Base-by-base conservation (phyloP, 805 yeast species). In the Lipomyces oligophaga region DNA sequence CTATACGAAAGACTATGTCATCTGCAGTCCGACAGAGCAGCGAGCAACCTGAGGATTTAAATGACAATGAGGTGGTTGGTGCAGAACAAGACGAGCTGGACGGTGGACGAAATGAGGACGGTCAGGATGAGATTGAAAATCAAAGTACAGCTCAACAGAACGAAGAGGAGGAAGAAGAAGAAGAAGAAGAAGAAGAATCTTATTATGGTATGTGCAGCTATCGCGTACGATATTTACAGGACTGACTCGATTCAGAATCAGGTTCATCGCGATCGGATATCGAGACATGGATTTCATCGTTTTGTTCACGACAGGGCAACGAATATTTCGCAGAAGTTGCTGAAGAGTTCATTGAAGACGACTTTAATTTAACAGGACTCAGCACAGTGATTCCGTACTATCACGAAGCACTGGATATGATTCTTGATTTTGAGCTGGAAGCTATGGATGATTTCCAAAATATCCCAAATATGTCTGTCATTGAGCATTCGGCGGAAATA, bases 301-400 rank as follows among this genome's bases (percentile, higher is more conserved):
- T 81, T 65, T 84, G 94, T 62, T 76, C 83, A 38, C 70, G 79
- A 58, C 83, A 81, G 60, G 90, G 90, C 20, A 90, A 85, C 63
- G 94, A 93, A 62, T 90, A 81, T 64, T 88, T 88, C 65, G 95
- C 89, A 35, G 94, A 89, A 58, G 96, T 93, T 4, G 76, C 88
- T 1, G 87, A 85, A 38, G 96, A 87, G 40, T 93, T 88, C 66
- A 86, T 93, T 51, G 97, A 89, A 60, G 98, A 93, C 66, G 97
- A 93, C 58, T 93, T 93, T 74, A 93, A 93, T 63, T 74, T 93
- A 60, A 89, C 97, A 1, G 97, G 97, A 1, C 73, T 93, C 42
- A 75, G 83, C 26, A 76, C 81, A 55, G 79, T 85, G 48, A 96
- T 93, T 7, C 95, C 97, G 3, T 85, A 81, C 63, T 93, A 89